Evolutionary conservation across 2,329 filamentous ascomycete genomes (phyloP).

Genomic region (Alternaria sp.): DNA sequence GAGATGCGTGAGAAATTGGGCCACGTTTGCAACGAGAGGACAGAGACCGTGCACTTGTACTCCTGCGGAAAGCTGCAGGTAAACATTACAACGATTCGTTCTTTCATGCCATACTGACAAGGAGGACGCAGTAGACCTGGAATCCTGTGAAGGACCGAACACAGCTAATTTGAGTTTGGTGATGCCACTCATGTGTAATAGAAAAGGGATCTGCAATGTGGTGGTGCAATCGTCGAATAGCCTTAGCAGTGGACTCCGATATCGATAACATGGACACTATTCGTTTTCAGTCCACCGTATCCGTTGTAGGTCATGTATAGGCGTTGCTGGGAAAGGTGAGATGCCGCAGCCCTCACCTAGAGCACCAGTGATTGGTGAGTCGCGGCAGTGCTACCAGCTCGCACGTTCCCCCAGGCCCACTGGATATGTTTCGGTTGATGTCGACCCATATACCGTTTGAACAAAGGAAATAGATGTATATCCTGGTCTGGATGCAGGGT

Average conservation of each 20-base stretch:
- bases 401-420: slow-evolving; percentile 15
- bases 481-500: slow-evolving; percentile 36
- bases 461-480: slow-evolving; percentile 25
- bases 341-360: not conserved
- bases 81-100: slow-evolving; percentile 39
- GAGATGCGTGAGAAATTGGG: slow-evolving; percentile 27
- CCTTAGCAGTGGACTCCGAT: not conserved
- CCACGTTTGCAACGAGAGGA: slow-evolving; percentile 46
- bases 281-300: not conserved
- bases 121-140: slow-evolving; percentile 19
- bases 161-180: slow-evolving; percentile 15
- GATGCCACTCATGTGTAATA: slow-evolving; percentile 18
- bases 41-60: slow-evolving; percentile 44
- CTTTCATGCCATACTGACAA: slow-evolving; percentile 26
- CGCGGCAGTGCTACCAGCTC: slow-evolving; percentile 19
- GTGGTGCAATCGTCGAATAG: slow-evolving; percentile 5
- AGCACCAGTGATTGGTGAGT: not conserved
- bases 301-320: not conserved
- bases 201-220: slow-evolving; percentile 6
- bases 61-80: slow-evolving; percentile 41
- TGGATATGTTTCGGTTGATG: slow-evolving; percentile 28
- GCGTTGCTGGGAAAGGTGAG: not conserved
- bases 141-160: slow-evolving; percentile 14
- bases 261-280: not conserved
- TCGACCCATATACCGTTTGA: not conserved